These are phyloP conservation scores for Arabis hirsuta DNA, from an alignment of 345 rosid species.

Conservation along the genomic window DNA sequence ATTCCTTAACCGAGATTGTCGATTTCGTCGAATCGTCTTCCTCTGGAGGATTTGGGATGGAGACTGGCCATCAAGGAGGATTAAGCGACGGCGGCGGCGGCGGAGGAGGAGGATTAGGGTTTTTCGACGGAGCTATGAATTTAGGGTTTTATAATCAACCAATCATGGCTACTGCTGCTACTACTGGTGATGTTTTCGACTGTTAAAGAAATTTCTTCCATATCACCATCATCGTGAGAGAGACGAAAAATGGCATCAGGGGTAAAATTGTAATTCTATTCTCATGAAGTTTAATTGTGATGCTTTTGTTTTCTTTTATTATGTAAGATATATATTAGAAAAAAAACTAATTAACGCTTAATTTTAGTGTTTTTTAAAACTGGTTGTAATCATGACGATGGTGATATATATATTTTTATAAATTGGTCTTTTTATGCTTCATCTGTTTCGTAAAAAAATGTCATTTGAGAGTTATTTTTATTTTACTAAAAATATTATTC, in stretches of 20 bases:
- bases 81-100: slow-evolving; percentile 19
- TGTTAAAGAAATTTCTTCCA: not conserved
- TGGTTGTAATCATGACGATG: slow-evolving; percentile 29
- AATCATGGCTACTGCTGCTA: slow-evolving; percentile 60
- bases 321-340: slow-evolving; percentile 1
- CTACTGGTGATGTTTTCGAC: slow-evolving; percentile 39
- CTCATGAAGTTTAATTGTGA: not conserved
- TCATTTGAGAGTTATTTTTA: too few relatives aligned
- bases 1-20: slow-evolving; percentile 71
- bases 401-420: not conserved
- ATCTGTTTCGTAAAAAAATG: too few relatives aligned
- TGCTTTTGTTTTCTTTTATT: not conserved
- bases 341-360: not conserved
- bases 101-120: slow-evolving; percentile 25
- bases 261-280: slow-evolving; percentile 14
- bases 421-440: too few relatives aligned
- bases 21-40: slow-evolving; percentile 40
- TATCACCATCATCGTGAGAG: slow-evolving; percentile 4
- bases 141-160: slow-evolving; percentile 62
- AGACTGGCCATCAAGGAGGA: slow-evolving; percentile 19
- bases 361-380: not conserved
- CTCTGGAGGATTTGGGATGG: slow-evolving; percentile 31
- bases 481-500: too few relatives aligned
- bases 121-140: slow-evolving; percentile 43
- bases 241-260: slow-evolving; percentile 1